These are phyloP conservation scores for Boletus barrowsii DNA, from an alignment of 768 basidiomycete species.

Conservation along the genomic window DNA sequence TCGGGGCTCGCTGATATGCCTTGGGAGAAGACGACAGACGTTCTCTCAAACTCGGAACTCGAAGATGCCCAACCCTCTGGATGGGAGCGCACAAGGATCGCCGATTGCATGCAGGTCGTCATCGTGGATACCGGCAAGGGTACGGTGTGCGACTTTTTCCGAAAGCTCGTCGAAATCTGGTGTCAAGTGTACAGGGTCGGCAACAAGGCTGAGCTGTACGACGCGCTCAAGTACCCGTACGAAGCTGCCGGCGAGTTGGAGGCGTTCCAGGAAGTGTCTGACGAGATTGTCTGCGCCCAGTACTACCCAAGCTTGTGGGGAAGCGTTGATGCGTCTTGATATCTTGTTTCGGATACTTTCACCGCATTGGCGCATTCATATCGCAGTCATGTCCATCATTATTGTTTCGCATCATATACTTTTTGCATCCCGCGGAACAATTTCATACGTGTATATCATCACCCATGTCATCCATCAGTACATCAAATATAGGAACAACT, in stretches of 20 bases:
- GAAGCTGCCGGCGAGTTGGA: slow-evolving; percentile 29
- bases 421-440: not conserved
- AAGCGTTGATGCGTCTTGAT: not conserved
- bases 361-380: not conserved
- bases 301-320: slow-evolving; percentile 30
- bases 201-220: slow-evolving; percentile 20
- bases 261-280: slow-evolving; percentile 9
- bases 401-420: not conserved
- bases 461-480: not conserved
- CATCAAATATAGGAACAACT: not conserved
- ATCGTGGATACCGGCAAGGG: slow-evolving; percentile 28
- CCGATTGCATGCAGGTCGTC: slow-evolving; percentile 31
- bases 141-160: slow-evolving; percentile 29
- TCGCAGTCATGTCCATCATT: not conserved
- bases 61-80: slow-evolving; percentile 24
- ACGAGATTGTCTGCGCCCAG: slow-evolving; percentile 2
- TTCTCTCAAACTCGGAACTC: slow-evolving; percentile 22
- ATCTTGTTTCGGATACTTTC: not conserved
- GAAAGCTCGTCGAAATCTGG: slow-evolving; percentile 28
- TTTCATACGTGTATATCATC: not conserved
- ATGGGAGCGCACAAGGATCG: slow-evolving; percentile 12
- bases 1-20: slow-evolving; percentile 20
- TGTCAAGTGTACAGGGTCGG: slow-evolving; percentile 24
- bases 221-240: slow-evolving; percentile 17
- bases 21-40: slow-evolving; percentile 25